Base-by-base conservation (phyloP, 768 basidiomycete genomes). In the Auricularia heimuer region DNA sequence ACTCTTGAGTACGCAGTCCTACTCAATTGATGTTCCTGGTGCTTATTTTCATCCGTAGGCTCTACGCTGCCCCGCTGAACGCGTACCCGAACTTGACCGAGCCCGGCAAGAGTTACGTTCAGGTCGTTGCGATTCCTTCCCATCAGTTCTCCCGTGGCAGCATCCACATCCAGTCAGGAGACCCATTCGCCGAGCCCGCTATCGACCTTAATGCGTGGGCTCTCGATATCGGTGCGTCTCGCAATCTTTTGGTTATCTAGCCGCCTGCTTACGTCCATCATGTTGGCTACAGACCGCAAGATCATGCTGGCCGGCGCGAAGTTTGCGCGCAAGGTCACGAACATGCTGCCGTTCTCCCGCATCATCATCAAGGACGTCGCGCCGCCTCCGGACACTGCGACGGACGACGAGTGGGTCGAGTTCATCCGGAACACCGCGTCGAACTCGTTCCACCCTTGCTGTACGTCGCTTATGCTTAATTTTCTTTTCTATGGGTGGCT, bases 261-360 rank as follows among this genome's bases (percentile, higher is more conserved):
- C 12, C 39, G 39, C 39, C 39, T 42, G 39, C 39, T 42, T 42
- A 42, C 12, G 7, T 8, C 12, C 39, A 14, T 42, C 39, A 7
- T 42, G 8, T 8, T 42, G 7, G 39, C 39, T 14, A 14, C 39
- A 42, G 39, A 75, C 64, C 21, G 72, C 4, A 62, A 68, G 3
- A 47, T 73, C 14, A 51, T 72, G 33, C 51, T 74, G 44, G 63
- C 72, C 61, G 18, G 67, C 65, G 8, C 62, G 42, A 39, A 44
- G 18, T 44, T 37, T 16, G 62, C 35, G 12, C 36, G 37, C 18
- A 39, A 45, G 14, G 16, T 63, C 4, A 44, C 44, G 36, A 44
- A 33, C 18, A 63, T 14, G 44, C 11, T 37, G 37, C 42, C 62
- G 29, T 18, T 63, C 29, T 14, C 12, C 11, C 44, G 18, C 12